phyloP scores from a whole-genome alignment of 345 rosid genomes.

The Physaria fendleri region DNA sequence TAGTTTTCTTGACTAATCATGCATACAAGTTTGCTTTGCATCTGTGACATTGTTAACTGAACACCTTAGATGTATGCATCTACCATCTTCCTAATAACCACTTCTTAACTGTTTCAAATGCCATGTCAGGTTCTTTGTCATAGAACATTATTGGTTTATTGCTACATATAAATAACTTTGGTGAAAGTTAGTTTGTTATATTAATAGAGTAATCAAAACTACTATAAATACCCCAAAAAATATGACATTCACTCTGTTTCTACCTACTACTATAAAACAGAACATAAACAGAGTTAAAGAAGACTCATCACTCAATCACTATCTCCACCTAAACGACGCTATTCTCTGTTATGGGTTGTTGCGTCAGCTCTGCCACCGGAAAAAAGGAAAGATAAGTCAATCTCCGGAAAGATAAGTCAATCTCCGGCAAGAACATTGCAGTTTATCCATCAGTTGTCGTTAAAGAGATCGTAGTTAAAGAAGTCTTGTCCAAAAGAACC shows the following conservation, averaged over 20 bases:
- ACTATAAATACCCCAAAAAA: constrained; percentile 19
- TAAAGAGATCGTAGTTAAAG: constrained; percentile 29
- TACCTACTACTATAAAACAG: neutral
- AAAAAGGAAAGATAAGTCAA: neutral
- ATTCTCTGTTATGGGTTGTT: constrained; percentile 28
- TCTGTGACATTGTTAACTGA: neutral
- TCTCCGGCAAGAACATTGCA: constrained; percentile 9
- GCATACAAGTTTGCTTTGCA: constrained; percentile 17
- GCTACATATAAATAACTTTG: neutral
- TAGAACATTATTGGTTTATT: neutral
- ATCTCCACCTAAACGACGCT: neutral
- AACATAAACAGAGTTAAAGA: neutral
- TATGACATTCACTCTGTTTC: constrained; percentile 4
- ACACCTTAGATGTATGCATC: neutral
- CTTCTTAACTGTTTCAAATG: neutral
- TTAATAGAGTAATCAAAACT: neutral
- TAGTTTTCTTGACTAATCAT: constrained; percentile 20
- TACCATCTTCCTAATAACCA: neutral
- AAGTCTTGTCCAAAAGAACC: constrained; percentile 32
- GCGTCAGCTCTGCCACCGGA: constrained; percentile 24
- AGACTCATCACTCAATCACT: too few relatives aligned
- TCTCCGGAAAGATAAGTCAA: constrained; percentile 5
- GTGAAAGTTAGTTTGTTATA: neutral
- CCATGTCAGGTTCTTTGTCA: too few relatives aligned
- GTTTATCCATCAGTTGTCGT: constrained; percentile 10